Conservation (phyloP, 2,329 filamentous ascomycete genomes). For the Xylaria sp. region DNA sequence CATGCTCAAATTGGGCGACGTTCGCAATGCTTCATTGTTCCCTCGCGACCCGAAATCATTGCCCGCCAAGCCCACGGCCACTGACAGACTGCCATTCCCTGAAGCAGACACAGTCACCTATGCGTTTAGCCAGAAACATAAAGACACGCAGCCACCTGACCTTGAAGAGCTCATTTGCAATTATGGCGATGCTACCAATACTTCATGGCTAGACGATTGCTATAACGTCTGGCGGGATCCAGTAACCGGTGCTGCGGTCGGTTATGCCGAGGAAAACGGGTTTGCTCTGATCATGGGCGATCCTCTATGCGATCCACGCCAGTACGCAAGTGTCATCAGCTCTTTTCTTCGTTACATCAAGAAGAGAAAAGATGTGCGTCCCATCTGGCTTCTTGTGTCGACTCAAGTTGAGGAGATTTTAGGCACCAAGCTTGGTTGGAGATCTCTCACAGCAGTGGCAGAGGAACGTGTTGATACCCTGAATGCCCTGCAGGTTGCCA, state of each 20-base stretch:
- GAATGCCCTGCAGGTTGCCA: conserved; percentile 54
- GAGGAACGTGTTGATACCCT: conserved; percentile 83
- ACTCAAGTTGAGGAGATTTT: conserved; percentile 73
- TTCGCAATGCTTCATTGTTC: conserved; percentile 82
- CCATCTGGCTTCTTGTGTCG: conserved; percentile 86
- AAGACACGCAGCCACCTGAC: conserved; percentile 58
- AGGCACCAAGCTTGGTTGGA: conserved; percentile 76
- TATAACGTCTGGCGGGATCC: conserved; percentile 84
- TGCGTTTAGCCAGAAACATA: conserved; percentile 42
- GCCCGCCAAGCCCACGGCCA: conserved; percentile 52
- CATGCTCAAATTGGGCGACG: conserved; percentile 79
- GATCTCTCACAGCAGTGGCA: conserved; percentile 79
- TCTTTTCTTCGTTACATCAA: conserved; percentile 72
- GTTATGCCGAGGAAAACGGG: conserved; percentile 68
- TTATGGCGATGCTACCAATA: conserved; percentile 91
- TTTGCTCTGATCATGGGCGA: conserved; percentile 83
- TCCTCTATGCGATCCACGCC: conserved; percentile 73
- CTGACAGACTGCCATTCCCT: conserved; percentile 65
- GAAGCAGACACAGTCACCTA: conserved; percentile 75
- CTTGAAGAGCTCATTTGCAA: conserved; percentile 88
- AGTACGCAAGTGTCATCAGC: conserved; percentile 68
- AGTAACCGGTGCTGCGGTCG: conserved; percentile 73
- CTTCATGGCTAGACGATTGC: conserved; percentile 85
- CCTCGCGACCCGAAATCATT: conserved; percentile 84
- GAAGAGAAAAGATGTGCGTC: conserved; percentile 64